Base-by-base conservation (phyloP, 2,329 filamentous ascomycete genomes). In the Colletotrichum filicis region DNA sequence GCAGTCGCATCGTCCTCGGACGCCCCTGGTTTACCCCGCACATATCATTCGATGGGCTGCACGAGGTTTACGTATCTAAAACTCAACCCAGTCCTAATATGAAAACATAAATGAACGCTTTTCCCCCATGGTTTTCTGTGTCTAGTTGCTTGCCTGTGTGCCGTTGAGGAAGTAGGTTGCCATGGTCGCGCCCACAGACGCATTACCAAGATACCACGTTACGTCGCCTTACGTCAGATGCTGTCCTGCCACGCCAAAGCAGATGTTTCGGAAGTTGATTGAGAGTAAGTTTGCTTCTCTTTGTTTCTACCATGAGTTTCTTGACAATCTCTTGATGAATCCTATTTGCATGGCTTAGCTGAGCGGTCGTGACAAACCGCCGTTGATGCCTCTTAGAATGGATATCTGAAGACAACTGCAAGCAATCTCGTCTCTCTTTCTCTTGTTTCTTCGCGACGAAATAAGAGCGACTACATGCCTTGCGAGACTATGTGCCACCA, bases 271-370 rank as follows among this genome's bases (percentile, higher is more conserved):
- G 37, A 42, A 42, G 37, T 7, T 7, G 37, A 19, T 14, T 63
- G 11, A n/a, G 7, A 19, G 28, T 63, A 37, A 24, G 46, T 53
- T 7, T 42, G 35, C 60, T n/a, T 53, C 28, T 35, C 14, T 4
- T 7, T 24, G 5, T 5, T 4, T 6, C 16, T 22, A 8, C 19
- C 11, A 63, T 22, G 4, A 14, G 14, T 32, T 28, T 24, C 12
- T 16, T 11, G 59, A 24, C 3, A 24, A 46, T 68, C 70, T 71
- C 19, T 76, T 80, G 79, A 81, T 81, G 78, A 81, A 6, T 75
- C 56, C 58, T 75, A 71, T 76, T 75, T 78, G 79, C 79, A 81
- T 81, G 80, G 79, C 79, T 81, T 80, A 80, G 69, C 79, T 81
- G 79, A 80, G 79, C 72, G 67, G 75, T 74, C 73, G 52, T 68